A percentile compares a stretch with the other conserved stretches of the same genome.
Evolutionary conservation across 768 basidiomycete genomes (phyloP).

Genomic region (Austroboletus eburneus): DNA sequence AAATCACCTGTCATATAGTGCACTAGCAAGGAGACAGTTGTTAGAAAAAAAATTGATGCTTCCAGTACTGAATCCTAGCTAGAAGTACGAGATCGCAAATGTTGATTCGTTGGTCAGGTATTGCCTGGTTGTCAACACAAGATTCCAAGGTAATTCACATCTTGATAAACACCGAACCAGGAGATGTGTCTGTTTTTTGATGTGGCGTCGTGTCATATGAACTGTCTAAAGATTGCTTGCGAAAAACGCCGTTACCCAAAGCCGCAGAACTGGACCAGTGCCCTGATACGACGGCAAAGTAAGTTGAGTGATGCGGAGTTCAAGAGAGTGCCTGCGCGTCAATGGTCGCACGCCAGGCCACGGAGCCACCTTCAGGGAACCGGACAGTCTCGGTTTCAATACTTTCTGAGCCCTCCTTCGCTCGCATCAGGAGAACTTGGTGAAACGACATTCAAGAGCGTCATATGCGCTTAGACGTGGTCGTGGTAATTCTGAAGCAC

Average conservation of each 20-base stretch:
- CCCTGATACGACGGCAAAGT: conserved; percentile 8
- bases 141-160: conserved; percentile 5
- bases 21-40: conserved; percentile 35
- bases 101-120: conserved; percentile 33
- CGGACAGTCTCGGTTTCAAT: background rate
- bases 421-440: conserved; percentile 1
- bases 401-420: conserved; percentile 1
- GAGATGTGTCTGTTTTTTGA: conserved; percentile 28
- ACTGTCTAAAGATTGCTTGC: background rate
- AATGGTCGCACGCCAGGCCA: conserved; percentile 23
- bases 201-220: too few species aligned
- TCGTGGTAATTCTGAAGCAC: background rate
- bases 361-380: conserved; percentile 13
- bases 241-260: conserved; percentile 20
- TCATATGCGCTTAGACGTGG: background rate
- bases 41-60: conserved; percentile 41
- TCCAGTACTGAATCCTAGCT: conserved; percentile 20
- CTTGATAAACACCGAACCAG: conserved; percentile 42
- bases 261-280: conserved; percentile 28
- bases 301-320: too few species aligned
- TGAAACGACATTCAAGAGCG: conserved; percentile 7
- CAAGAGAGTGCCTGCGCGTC: conserved; percentile 11
- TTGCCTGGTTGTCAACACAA: conserved; percentile 12
- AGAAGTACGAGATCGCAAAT: conserved; percentile 36
- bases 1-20: conserved; percentile 53